Conservation (phyloP, 805 yeast species). For the Candida awuae region DNA sequence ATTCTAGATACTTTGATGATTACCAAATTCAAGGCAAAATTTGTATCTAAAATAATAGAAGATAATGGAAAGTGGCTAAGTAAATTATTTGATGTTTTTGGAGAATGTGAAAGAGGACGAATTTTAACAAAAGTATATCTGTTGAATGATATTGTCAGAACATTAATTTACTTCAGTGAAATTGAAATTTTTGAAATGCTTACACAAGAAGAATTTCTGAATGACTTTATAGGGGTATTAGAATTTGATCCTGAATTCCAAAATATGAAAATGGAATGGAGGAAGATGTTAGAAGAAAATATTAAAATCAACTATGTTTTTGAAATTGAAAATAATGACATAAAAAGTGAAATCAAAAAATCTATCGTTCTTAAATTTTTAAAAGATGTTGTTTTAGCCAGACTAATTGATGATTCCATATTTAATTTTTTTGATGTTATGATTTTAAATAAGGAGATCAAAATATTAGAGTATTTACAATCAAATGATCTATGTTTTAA, state of each 20-base stretch:
- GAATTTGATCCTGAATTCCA: slow-evolving; percentile 92
- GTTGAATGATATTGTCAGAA: slow-evolving; percentile 67
- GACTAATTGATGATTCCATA: slow-evolving; percentile 75
- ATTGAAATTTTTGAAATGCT: slow-evolving; percentile 49
- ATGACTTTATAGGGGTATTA: slow-evolving; percentile 66
- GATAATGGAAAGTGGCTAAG: slow-evolving; percentile 36
- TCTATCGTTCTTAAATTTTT: slow-evolving; percentile 75
- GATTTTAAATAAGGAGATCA: slow-evolving; percentile 62
- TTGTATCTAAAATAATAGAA: slow-evolving; percentile 48
- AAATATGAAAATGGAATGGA: slow-evolving; percentile 66
- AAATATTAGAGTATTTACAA: slow-evolving; percentile 52
- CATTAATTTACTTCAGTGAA: slow-evolving; percentile 66
- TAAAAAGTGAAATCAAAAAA: slow-evolving; percentile 52
- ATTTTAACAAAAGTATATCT: slow-evolving; percentile 51
- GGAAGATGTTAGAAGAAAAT: slow-evolving; percentile 53
- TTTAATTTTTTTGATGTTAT: slow-evolving; percentile 57
- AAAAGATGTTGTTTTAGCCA: slow-evolving; percentile 78
- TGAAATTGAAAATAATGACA: slow-evolving; percentile 45
- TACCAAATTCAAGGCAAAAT: slow-evolving; percentile 32
- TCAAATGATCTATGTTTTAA: slow-evolving; percentile 44
- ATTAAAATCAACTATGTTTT: slow-evolving; percentile 64
- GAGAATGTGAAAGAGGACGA: slow-evolving; percentile 45
- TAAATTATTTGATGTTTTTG: slow-evolving; percentile 45
- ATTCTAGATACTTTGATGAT: slow-evolving; percentile 42
- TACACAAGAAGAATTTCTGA: slow-evolving; percentile 42